Conservation (phyloP, 1,284 basidiomycete genomes). For the Golubevia sp. region DNA sequence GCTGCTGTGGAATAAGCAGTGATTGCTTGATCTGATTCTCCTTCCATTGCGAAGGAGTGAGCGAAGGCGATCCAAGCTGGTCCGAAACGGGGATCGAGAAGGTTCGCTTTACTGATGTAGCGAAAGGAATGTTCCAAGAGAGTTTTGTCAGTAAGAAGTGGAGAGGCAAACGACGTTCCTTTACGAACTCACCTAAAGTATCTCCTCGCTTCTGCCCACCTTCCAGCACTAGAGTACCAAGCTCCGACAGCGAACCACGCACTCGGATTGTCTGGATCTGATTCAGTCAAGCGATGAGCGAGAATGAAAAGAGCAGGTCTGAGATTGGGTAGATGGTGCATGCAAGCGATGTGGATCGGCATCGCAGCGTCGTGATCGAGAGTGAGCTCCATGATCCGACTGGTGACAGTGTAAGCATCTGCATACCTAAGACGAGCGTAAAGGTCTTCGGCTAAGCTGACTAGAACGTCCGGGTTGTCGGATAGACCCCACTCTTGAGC, state of each 20-base stretch:
- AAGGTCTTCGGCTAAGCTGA: slow-evolving; percentile 46
- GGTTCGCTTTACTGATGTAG: slow-evolving; percentile 77
- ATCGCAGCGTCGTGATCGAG: slow-evolving; percentile 64
- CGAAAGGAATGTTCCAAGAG: not conserved
- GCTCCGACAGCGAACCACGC: not conserved
- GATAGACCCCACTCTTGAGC: slow-evolving; percentile 15
- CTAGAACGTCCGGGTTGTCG: slow-evolving; percentile 44
- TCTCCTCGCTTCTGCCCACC: slow-evolving; percentile 45
- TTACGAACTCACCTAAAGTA: slow-evolving; percentile 28
- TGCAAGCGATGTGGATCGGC: slow-evolving; percentile 93
- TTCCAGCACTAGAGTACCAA: not conserved
- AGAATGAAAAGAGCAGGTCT: slow-evolving; percentile 91
- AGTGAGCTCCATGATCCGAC: slow-evolving; percentile 36
- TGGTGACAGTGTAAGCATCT: slow-evolving; percentile 47
- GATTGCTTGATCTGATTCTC: slow-evolving; percentile 94
- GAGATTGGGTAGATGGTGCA: slow-evolving; percentile 88
- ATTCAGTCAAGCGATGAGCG: slow-evolving; percentile 86
- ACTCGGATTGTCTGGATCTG: not conserved
- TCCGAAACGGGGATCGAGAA: slow-evolving; percentile 95
- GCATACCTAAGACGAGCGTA: slow-evolving; percentile 38
- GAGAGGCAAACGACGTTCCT: not conserved
- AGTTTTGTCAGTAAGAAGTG: not conserved
- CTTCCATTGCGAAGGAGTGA: slow-evolving; percentile 94
- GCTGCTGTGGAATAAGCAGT: slow-evolving; percentile 97
- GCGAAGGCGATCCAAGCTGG: slow-evolving; percentile 98